phyloP scores from a whole-genome alignment of 768 basidiomycete species.

The Serendipita sp. region DNA sequence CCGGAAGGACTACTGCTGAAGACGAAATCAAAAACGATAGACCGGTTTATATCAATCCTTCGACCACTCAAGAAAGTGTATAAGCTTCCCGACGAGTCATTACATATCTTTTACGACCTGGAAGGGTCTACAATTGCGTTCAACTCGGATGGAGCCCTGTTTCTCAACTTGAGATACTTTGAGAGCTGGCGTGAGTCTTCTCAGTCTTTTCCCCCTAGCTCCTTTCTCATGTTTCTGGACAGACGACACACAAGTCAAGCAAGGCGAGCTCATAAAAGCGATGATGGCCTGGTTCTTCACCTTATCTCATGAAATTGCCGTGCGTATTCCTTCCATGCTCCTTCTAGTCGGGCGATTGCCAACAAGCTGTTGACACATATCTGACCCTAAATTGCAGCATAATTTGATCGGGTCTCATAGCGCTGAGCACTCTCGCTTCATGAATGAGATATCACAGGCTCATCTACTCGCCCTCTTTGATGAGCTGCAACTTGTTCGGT shows the following conservation, averaged over 20 bases:
- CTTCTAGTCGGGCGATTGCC: too few relatives aligned
- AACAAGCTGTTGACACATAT: neutral
- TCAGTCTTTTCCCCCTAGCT: too few relatives aligned
- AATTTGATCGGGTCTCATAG: constrained; percentile 79
- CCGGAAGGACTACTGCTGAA: constrained; percentile 15
- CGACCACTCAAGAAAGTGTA: constrained; percentile 53
- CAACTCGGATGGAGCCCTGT: constrained; percentile 77
- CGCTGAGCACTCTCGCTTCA: constrained; percentile 30
- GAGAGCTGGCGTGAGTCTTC: constrained; percentile 67
- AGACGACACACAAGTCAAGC: constrained; percentile 57
- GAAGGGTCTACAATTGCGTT: constrained; percentile 79
- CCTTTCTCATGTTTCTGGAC: neutral
- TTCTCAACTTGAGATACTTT: constrained; percentile 74
- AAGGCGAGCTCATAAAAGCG: constrained; percentile 40
- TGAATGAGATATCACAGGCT: neutral
- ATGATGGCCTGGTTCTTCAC: constrained; percentile 85
- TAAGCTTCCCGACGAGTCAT: constrained; percentile 47
- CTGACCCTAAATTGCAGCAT: constrained; percentile 24
- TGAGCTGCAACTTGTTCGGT: neutral
- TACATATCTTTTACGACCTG: constrained; percentile 79
- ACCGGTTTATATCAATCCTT: constrained; percentile 59
- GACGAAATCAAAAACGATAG: constrained; percentile 23
- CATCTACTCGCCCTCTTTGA: neutral
- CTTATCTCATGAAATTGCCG: constrained; percentile 78
- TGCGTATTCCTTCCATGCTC: neutral